Evolutionary conservation across 805 yeast genomes (phyloP), one percentile per base, ranked within the genome.

Genomic region (Wickerhamiella azymoides): DNA sequence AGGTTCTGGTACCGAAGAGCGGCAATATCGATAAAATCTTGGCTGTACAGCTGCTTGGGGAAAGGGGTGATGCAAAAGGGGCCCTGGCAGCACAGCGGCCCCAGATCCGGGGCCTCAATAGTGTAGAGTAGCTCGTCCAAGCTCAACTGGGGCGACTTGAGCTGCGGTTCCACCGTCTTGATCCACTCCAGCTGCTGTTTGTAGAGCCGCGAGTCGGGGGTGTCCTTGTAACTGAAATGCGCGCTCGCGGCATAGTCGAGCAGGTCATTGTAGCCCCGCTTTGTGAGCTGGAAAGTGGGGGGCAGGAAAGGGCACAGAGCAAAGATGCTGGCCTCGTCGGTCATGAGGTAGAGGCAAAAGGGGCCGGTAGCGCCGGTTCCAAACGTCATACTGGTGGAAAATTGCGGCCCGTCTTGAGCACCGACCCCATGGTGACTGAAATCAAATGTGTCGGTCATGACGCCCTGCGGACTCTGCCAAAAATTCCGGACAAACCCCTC

Each of bases 231-330:
- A 3, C 77, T 55, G 9, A 53, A 57, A 5, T 68, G 70, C 1
- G 80, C 79, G 49, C 66, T 76, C 2, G 80, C 79, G 16, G 65
- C 58, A n/a, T 74, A 62, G 0, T 66, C 52, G 46, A 73, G 63
- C 2, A 83, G 81, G 1, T 83, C 84, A 52, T 73, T 77, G 4
- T 53, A 43, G 27, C 39, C 32, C 13, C 35, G 38, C 21, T 57
- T 50, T 1, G 68, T 43, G n/a, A 69, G 64, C 0, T 67, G 58
- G 24, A 76, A 52, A 21, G 64, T 58, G 1, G 57, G 49, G 0
- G 88, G 84, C 17, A 73, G 54, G 57, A 78, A 79, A n/a, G 92
- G 92, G 50, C 71, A 75, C 2, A 81, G 61, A 1, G 72, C 64
- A 54, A 70, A 79, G 1, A 82, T 49, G 50, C 80, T 83, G 11